Evolutionary conservation across 371 early-diverging fungal genomes (phyloP), one percentile per base, ranked within the genome.

Genomic region (Nematocida major): DNA sequence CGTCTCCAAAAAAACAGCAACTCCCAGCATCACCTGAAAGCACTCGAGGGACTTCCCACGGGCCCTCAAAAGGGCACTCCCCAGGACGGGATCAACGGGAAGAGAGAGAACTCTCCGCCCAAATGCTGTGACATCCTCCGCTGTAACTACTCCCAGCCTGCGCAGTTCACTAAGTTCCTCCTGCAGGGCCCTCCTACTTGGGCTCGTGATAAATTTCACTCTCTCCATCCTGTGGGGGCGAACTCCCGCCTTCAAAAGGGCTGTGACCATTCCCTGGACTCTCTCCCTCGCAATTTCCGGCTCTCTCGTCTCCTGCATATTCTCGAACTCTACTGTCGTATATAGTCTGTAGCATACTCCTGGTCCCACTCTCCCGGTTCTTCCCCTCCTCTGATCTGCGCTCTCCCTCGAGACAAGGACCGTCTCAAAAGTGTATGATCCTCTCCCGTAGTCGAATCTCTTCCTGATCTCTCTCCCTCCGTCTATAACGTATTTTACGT

Each of bases 261-360:
- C 11, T n/a, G 2, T 11, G 3, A 73, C 48, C 39, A 48, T 28
- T 20, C 51, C 49, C 24, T 34, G 43, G 11, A 77, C 59, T 28
- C 67, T 59, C 47, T 79, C 45, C 40, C 76, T 66, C 43, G 49
- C 67, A 13, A 81, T 79, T 45, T 79, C 81, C 15, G 81, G 81
- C 0, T 50, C 66, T 22, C 66, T 63, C 26, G 26, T 28, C 3
- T 54, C 43, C 7, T 45, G 26, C 63, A 82, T 51, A 30, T 59
- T 78, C 28, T 79, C 67, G 48, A 79, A 78, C 24, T 73, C 70
- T 34, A 59, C 59, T 24, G 51, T 49, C 7, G 80, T 79, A 48
- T 82, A 82, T 50, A 82, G 34, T 49, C 80, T 50, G 45, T 82
- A 82, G 48, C 77, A 70, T 26, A 54, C 43, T 11, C 82, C 82